Evolutionary conservation across 2,329 filamentous ascomycete species (phyloP).

Genomic region (Xylariaceae sp.): DNA sequence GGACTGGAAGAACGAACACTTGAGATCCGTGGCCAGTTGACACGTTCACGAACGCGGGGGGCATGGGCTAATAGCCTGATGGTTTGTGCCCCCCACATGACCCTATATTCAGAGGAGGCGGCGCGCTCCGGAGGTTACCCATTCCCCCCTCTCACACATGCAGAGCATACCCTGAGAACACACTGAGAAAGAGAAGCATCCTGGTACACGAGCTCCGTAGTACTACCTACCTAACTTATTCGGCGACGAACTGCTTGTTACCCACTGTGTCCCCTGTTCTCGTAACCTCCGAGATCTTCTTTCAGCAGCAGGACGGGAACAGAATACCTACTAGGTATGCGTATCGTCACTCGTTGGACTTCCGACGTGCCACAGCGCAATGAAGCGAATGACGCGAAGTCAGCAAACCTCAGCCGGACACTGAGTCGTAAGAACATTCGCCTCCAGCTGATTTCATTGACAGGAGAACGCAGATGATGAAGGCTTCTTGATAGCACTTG

Average conservation of each 20-base stretch:
- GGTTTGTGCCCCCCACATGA: background rate
- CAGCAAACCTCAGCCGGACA: background rate
- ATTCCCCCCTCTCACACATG: background rate
- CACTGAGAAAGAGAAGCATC: too few relatives aligned
- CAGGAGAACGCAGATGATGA: background rate
- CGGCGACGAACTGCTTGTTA: background rate
- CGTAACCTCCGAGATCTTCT: background rate
- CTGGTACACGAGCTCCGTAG: too few relatives aligned
- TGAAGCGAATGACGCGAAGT: background rate
- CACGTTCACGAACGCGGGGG: background rate
- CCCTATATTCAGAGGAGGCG: background rate
- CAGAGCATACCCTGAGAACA: background rate
- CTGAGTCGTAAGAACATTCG: background rate
- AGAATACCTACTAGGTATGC: background rate
- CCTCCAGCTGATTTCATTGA: too few relatives aligned
- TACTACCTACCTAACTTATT: background rate
- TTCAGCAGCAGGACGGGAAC: background rate
- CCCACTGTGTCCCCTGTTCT: background rate
- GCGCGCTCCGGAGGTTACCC: background rate
- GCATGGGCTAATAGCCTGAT: background rate
- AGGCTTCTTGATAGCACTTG: background rate
- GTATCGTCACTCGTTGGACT: background rate
- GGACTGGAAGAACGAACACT: background rate
- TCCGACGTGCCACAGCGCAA: background rate
- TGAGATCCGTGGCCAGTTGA: background rate